Conservation (phyloP, 805 yeast species). For the Pichia heedii region DNA sequence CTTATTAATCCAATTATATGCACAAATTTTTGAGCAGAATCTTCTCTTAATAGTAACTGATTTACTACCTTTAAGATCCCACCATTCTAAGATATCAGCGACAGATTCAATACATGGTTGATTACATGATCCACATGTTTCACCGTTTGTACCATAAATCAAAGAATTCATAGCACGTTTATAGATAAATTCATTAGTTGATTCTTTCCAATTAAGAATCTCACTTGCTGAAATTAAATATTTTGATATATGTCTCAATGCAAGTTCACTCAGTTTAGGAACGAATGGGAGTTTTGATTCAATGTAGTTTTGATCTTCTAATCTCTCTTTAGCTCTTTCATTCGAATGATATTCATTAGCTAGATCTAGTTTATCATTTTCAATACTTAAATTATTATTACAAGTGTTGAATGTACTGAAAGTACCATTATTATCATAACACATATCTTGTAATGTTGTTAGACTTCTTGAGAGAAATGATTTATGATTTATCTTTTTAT, state of each 20-base stretch:
- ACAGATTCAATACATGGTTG: conserved; percentile 42
- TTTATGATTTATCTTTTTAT: conserved; percentile 16
- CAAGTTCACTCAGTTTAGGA: conserved; percentile 40
- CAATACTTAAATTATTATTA: background rate
- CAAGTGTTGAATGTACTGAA: conserved; percentile 6
- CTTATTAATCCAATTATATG: conserved; percentile 23
- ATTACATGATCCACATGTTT: conserved; percentile 45
- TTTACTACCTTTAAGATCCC: conserved; percentile 47
- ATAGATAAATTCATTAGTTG: conserved; percentile 38
- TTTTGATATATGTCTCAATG: conserved; percentile 39
- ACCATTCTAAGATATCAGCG: conserved; percentile 58
- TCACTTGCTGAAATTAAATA: conserved; percentile 49
- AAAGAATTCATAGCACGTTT: conserved; percentile 41
- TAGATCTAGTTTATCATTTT: background rate
- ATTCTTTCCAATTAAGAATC: conserved; percentile 42
- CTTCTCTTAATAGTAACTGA: conserved; percentile 44
- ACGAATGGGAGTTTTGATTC: conserved; percentile 20
- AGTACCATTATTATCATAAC: conserved; percentile 9
- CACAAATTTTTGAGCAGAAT: conserved; percentile 49
- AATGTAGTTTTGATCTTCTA: conserved; percentile 10
- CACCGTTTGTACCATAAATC: conserved; percentile 42
- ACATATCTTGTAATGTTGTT: conserved; percentile 26
- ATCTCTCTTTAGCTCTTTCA: background rate
- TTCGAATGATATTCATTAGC: background rate
- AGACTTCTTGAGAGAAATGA: conserved; percentile 23